Evolutionary conservation across 805 yeast genomes (phyloP).

Genomic region (Tetrapisispora pingtungensis): DNA sequence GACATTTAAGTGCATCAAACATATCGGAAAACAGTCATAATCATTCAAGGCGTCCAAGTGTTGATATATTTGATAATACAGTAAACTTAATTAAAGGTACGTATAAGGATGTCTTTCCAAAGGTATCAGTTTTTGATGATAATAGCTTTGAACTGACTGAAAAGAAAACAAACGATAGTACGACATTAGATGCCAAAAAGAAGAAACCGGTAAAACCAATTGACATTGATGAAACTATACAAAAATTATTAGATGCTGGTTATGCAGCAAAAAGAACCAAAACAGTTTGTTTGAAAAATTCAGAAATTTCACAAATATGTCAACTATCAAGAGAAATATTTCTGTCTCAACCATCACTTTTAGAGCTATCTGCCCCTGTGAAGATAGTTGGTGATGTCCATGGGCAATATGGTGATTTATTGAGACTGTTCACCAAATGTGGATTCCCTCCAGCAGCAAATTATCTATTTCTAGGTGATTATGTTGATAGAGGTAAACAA

Average conservation of each 20-base stretch:
- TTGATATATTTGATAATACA: slow-evolving; percentile 2
- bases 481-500: slow-evolving; percentile 96
- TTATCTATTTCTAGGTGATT: slow-evolving; percentile 87
- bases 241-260: slow-evolving; percentile 85
- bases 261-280: slow-evolving; percentile 88
- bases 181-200: slow-evolving; percentile 5
- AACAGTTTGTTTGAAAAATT: slow-evolving; percentile 72
- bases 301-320: slow-evolving; percentile 80
- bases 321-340: slow-evolving; percentile 80
- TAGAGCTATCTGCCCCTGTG: slow-evolving; percentile 74
- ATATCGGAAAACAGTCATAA: background rate
- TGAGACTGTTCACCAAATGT: slow-evolving; percentile 84
- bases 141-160: background rate
- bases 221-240: slow-evolving; percentile 83
- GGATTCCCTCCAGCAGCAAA: slow-evolving; percentile 94
- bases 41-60: background rate
- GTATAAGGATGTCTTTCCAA: slow-evolving; percentile 4
- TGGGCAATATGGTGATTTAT: slow-evolving; percentile 87
- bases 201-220: slow-evolving; percentile 23
- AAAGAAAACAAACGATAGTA: background rate
- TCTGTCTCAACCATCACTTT: slow-evolving; percentile 75
- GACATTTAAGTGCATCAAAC: background rate
- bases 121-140: background rate
- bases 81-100: slow-evolving; percentile 2
- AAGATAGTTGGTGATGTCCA: slow-evolving; percentile 88